Conservation (phyloP, 1,284 basidiomycete genomes). For the Ustilago sp. region DNA sequence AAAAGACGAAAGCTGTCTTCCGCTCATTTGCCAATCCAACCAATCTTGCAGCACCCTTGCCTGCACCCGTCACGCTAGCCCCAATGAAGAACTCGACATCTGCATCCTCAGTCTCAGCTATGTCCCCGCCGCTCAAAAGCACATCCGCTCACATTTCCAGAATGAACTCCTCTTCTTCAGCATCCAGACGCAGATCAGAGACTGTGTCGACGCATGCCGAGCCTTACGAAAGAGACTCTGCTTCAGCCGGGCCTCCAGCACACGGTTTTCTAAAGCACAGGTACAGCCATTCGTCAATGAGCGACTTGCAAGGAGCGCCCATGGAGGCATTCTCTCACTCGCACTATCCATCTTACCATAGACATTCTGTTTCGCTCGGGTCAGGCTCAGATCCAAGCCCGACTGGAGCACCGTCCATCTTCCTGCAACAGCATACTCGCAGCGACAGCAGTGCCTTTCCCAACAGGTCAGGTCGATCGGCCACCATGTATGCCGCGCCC, state of each 20-base stretch:
- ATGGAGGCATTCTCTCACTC: slow-evolving; percentile 27
- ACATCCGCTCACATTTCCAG: slow-evolving; percentile 11
- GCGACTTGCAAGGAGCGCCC: slow-evolving; percentile 4
- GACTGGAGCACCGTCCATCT: slow-evolving; percentile 14
- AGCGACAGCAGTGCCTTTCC: slow-evolving; percentile 38
- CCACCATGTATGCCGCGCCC: slow-evolving; percentile 30
- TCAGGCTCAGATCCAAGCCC: slow-evolving; percentile 14
- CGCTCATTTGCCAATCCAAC: slow-evolving; percentile 59
- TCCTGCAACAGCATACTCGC: slow-evolving; percentile 47
- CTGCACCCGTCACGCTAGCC: slow-evolving; percentile 20
- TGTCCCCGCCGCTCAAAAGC: slow-evolving; percentile 23
- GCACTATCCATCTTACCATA: slow-evolving; percentile 40
- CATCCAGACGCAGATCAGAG: slow-evolving; percentile 33
- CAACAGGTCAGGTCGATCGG: slow-evolving; percentile 31
- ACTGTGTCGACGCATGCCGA: slow-evolving; percentile 21
- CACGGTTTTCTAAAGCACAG: slow-evolving; percentile 13
- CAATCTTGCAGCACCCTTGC: slow-evolving; percentile 56
- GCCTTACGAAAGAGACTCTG: slow-evolving; percentile 19
- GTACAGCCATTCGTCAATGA: slow-evolving; percentile 19
- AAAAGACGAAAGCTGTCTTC: slow-evolving; percentile 60
- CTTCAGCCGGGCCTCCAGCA: slow-evolving; percentile 1
- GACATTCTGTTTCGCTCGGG: slow-evolving; percentile 18
- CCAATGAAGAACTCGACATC: slow-evolving; percentile 12
- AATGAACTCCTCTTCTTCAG: slow-evolving; percentile 25
- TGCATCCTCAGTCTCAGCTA: slow-evolving; percentile 16